Base-by-base conservation (phyloP, 2,329 filamentous ascomycete species). In the Epichloe uncinata region DNA sequence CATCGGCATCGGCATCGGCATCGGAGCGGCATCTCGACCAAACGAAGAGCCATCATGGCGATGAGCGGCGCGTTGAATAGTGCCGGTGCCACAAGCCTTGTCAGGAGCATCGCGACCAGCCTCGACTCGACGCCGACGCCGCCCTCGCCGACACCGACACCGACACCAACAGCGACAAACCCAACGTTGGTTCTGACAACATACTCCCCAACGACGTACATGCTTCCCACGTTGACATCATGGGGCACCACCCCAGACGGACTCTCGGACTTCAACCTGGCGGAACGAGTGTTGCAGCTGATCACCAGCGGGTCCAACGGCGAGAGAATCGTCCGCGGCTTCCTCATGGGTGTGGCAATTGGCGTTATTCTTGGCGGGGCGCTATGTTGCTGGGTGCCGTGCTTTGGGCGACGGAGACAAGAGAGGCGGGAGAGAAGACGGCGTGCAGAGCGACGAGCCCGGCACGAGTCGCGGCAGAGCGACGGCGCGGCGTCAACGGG, bases 311-410 rank as follows among this genome's bases (percentile, higher is more conserved):
- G 62, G 7, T 61, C 61, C 5, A 59, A 54, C 46, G 61, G 60
- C 13, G 63, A 64, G 41, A 63, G 59, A 53, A 57, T 66, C 11
- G 58, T 65, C 43, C 60, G 61, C 11, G 63, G 63, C 36, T 65
- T 66, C 55, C 55, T 66, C 18, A 60, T 65, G 42, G 64, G 63
- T 40, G 54, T 66, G 26, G 62, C 60, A 1, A 52, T 65, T 20
- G 63, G 63, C 3, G 51, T 66, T 4, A 50, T 62, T 5, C 50
- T 65, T n/a, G 63, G 61, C 41, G 58, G 62, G 48, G 54, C 64
- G 42, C 51, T 62, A 33, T 64, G 63, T 50, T 65, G 63, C 49
- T 66, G 63, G 63, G 57, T 63, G 37, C 63, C 63, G 33, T 65
- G 63, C 47, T 61, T 61, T 38, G 50, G 53, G 33, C 54, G 53